Percentiles rank a stretch among this genome's conserved stretches.
phyloP scores from a whole-genome alignment of 2,329 filamentous ascomycete genomes.

The Fusarium sp. region DNA sequence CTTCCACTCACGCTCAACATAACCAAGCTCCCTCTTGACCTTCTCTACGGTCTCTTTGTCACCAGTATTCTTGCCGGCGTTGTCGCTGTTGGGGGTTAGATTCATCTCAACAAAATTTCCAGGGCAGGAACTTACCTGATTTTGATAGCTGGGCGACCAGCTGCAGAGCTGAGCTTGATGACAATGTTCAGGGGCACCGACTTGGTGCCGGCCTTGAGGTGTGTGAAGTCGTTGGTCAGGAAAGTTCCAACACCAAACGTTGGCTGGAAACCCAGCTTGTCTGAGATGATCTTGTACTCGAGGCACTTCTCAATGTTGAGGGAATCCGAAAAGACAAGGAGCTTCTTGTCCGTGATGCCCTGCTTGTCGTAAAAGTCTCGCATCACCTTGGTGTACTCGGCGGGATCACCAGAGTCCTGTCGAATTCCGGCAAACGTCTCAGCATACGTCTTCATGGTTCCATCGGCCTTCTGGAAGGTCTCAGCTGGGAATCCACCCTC shows the following conservation, averaged over 20 bases:
- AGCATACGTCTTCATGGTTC: slow-evolving; percentile 75
- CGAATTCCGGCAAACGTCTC: slow-evolving; percentile 86
- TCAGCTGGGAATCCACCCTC: slow-evolving; percentile 57
- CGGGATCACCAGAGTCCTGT: slow-evolving; percentile 90
- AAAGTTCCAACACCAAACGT: slow-evolving; percentile 96
- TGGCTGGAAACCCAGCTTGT: slow-evolving; percentile 83
- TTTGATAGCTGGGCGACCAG: slow-evolving; percentile 87
- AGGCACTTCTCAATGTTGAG: slow-evolving; percentile 91
- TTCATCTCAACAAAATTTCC: background rate
- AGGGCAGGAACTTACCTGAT: slow-evolving; percentile 66
- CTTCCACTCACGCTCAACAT: slow-evolving; percentile 86
- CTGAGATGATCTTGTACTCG: slow-evolving; percentile 87
- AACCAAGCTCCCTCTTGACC: slow-evolving; percentile 88
- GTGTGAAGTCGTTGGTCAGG: slow-evolving; percentile 93
- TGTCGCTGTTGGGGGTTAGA: slow-evolving; percentile 66
- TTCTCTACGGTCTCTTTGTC: slow-evolving; percentile 81
- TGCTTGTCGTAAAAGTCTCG: slow-evolving; percentile 82
- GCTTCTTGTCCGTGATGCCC: slow-evolving; percentile 84
- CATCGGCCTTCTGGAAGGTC: slow-evolving; percentile 55
- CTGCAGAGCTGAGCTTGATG: slow-evolving; percentile 92
- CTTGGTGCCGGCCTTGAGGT: slow-evolving; percentile 79
- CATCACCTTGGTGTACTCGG: slow-evolving; percentile 82
- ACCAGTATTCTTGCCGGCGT: slow-evolving; percentile 94
- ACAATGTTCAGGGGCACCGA: slow-evolving; percentile 96
- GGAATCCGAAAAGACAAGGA: slow-evolving; percentile 95